These are phyloP conservation scores for Paecilomyces variotii DNA, from an alignment of 2,329 filamentous ascomycete genomes.

Conservation along the genomic window DNA sequence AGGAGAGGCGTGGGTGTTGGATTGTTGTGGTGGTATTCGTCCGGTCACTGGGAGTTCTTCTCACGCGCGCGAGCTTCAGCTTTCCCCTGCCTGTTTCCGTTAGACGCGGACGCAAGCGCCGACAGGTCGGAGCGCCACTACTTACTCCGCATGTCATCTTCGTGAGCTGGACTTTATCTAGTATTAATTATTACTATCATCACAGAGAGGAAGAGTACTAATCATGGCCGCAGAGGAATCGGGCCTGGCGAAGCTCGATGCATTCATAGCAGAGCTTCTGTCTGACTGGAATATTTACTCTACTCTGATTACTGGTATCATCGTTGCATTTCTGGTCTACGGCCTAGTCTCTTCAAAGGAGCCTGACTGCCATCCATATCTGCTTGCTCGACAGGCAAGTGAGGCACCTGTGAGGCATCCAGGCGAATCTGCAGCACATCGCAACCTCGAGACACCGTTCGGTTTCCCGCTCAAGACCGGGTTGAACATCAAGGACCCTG, in stretches of 20 bases:
- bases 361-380: slow-evolving; percentile 83
- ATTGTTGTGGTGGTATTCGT: not conserved
- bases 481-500: slow-evolving; percentile 72
- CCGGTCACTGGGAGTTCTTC: not conserved
- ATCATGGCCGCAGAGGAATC: slow-evolving; percentile 40
- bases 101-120: not conserved
- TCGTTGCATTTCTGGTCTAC: slow-evolving; percentile 63
- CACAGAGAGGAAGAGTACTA: not conserved
- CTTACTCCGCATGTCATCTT: not conserved
- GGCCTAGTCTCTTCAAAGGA: slow-evolving; percentile 64
- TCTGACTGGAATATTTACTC: slow-evolving; percentile 77
- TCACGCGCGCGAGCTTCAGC: not conserved
- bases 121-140: not conserved
- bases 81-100: not conserved
- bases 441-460: slow-evolving; percentile 76
- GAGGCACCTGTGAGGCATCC: slow-evolving; percentile 71
- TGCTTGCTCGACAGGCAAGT: slow-evolving; percentile 76
- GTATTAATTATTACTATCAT: not conserved
- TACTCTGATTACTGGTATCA: slow-evolving; percentile 58
- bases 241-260: slow-evolving; percentile 61
- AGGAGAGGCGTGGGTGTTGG: not conserved
- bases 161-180: not conserved
- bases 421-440: slow-evolving; percentile 77
- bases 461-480: slow-evolving; percentile 72
- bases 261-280: slow-evolving; percentile 59